Evolutionary conservation across 2,329 filamentous ascomycete genomes (phyloP).

Genomic region (Aspergillus ibericus): DNA sequence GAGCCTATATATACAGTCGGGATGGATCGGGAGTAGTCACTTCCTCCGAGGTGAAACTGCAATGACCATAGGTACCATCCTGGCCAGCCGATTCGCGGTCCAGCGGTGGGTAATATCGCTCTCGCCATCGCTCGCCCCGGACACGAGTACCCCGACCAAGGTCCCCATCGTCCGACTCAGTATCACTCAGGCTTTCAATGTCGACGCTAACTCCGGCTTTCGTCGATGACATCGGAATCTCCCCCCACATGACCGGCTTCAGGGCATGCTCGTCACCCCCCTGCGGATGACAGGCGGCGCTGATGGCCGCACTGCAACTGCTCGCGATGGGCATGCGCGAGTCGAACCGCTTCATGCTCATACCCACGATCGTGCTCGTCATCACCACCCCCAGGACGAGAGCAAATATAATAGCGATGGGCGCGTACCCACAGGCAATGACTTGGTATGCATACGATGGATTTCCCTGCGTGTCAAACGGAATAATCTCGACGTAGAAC

Average conservation of each 20-base stretch:
- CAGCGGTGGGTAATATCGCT: background rate
- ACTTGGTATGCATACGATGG: background rate
- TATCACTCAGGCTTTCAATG: background rate
- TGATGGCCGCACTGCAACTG: slow-evolving; percentile 33
- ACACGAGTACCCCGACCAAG: background rate
- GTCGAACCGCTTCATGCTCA: slow-evolving; percentile 19
- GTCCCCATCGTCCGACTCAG: background rate
- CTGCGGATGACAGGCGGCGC: slow-evolving; percentile 33
- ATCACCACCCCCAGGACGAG: slow-evolving; percentile 5
- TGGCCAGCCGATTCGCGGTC: background rate
- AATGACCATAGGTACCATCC: background rate
- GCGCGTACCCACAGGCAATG: slow-evolving; percentile 5
- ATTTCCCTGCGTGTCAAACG: slow-evolving; percentile 14
- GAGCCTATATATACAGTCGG: background rate
- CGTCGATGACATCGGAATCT: background rate
- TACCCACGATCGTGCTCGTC: slow-evolving; percentile 11
- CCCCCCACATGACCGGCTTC: slow-evolving; percentile 31
- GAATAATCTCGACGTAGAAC: slow-evolving; percentile 40
- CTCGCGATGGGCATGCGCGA: slow-evolving; percentile 29
- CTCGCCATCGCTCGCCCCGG: background rate
- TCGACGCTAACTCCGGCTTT: background rate
- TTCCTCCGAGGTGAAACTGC: background rate
- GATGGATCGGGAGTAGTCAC: background rate
- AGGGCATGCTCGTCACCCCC: slow-evolving; percentile 13
- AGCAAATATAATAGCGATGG: slow-evolving; percentile 5